These are phyloP conservation scores for Exutisphaerella laricina DNA, from an alignment of 2,329 filamentous ascomycete species.

Conservation along the genomic window DNA sequence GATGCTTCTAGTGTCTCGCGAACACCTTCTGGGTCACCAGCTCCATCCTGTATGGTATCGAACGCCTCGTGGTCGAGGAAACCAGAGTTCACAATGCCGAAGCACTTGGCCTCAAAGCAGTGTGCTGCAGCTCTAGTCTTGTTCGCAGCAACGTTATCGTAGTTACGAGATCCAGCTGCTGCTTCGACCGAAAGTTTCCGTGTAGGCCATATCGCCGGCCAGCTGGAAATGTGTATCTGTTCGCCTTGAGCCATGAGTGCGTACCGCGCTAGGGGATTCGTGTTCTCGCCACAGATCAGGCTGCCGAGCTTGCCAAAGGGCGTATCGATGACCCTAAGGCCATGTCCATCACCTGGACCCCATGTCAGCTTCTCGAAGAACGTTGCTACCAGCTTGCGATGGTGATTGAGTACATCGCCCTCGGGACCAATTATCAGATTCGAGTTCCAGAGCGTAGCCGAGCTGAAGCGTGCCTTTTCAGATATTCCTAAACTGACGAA, in stretches of 20 bases:
- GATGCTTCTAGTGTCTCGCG: conserved; percentile 35
- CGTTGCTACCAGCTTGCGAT: conserved; percentile 51
- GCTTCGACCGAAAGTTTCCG: conserved; percentile 7
- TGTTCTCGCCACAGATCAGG: conserved; percentile 55
- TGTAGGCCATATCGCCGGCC: conserved; percentile 54
- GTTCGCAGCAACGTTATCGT: conserved; percentile 52
- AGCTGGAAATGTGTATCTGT: conserved; percentile 51
- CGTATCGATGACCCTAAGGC: conserved; percentile 45
- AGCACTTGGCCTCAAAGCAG: conserved; percentile 55
- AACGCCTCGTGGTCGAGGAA: conserved; percentile 34
- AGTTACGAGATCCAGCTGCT: conserved; percentile 33
- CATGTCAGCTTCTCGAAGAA: conserved; percentile 55
- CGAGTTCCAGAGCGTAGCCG: conserved; percentile 48
- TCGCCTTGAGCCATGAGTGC: conserved; percentile 51
- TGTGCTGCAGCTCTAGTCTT: conserved; percentile 49
- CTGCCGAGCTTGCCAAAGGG: conserved; percentile 42
- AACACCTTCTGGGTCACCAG: conserved; percentile 18
- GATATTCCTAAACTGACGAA: conserved; percentile 49
- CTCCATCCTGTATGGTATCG: conserved; percentile 29
- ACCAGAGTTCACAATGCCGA: conserved; percentile 48
- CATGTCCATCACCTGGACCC: conserved; percentile 49
- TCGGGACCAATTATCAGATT: conserved; percentile 44
- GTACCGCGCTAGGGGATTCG: conserved; percentile 51
- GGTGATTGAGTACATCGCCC: conserved; percentile 47
- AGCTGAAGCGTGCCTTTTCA: conserved; percentile 42